Evolutionary conservation across 2,329 filamentous ascomycete genomes (phyloP), one percentile per base, ranked within the genome.

Genomic region (Aspergillus fijiensis): DNA sequence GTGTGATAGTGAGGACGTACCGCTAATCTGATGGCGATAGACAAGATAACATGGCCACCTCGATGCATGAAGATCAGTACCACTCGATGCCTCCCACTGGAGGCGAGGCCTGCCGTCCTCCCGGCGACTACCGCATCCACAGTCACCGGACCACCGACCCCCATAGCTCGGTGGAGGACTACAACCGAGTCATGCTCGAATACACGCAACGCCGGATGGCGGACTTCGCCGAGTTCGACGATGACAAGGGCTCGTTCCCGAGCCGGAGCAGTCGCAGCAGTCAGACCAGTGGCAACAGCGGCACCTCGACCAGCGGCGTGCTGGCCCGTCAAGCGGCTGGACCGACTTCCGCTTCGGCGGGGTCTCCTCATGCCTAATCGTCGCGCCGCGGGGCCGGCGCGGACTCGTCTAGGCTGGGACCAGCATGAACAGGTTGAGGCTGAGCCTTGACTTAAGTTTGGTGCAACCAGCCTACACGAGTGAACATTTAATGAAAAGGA

Each of bases 191-290:
- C 54, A 76, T 77, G 74, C 66, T 76, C 45, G 67, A 74, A 49
- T 74, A 77, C 52, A 76, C 74, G 14, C 73, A 76, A 45, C 72
- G 69, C 29, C 73, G 75, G 49, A 74, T 76, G 67, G 70, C 70
- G 2, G 65, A 67, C 4, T 76, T 76, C 57, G 66, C 69, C 47
- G 69, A 71, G 31, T 56, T 61, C 14, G 69, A 73, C 23, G 60
- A 66, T 19, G 58, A 62, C 47, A 60, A 56, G 23, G 58, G 60
- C n/a, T 60, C 60, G 31, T 54, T 56, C 10, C 62, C 66, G 52
- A 71, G 67, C 53, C 68, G 67, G 54, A 72, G 67, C 57, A 73
- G 69, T 55, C 65, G 69, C 49, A 72, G 69, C 61, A 73, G 71
- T 53, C 65, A 70, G 49, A 64, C 66, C 53, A 72, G 71, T 54